Base-by-base conservation (phyloP, 306 rosid genomes). In the Morella rubra region DNA sequence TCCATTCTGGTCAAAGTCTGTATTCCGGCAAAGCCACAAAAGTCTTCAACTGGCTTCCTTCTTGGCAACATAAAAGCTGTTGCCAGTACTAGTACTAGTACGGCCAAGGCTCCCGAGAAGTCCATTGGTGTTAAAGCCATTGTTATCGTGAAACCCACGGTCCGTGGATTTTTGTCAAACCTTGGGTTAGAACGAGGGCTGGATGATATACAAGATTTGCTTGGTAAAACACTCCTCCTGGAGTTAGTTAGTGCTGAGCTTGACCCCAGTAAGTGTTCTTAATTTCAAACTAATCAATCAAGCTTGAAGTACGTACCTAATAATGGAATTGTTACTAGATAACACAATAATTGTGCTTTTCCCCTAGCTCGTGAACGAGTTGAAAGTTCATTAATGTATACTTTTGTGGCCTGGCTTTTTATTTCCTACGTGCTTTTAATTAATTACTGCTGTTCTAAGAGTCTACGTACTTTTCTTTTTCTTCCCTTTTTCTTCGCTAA, bases 181-280 rank as follows among this genome's bases (percentile, higher is more conserved):
- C 69, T 91, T 1, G 80, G 89, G 69, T 64, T 88, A 41, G 83
- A 84, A 41, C 37, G 76, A 19, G 68, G 88, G 42, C 81, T 87
- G 15, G 97, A 91, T 80, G 88, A 79, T 54, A 45, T 91, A 3
- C 84, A 84, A 2, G 97, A 91, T 82, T 71, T 91, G 88, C 84
- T 85, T 4, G 95, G 97, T 4, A 89, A 88, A 88, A 83, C 91
- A 37, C 75, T 91, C 24, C 85, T 84, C 41, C 64, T 91, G 60
- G 95, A 91, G 78, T 86, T 89, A 44, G 81, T 89, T 69, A 82
- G 90, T 74, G 60, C 89, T 4, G 12, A 86, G 0, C 81, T 83
- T 61, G 61, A 86, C 49, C 20, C 87, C 0, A 69, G 97, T 91
- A 87, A 71, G 86, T 62, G 3, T 14, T 40, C 7, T 62, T 42